Percentiles rank a stretch among this genome's conserved stretches.
These are phyloP conservation scores for Hypoxylon sp. DNA, from an alignment of 2,329 filamentous ascomycete genomes.

Conservation along the genomic window DNA sequence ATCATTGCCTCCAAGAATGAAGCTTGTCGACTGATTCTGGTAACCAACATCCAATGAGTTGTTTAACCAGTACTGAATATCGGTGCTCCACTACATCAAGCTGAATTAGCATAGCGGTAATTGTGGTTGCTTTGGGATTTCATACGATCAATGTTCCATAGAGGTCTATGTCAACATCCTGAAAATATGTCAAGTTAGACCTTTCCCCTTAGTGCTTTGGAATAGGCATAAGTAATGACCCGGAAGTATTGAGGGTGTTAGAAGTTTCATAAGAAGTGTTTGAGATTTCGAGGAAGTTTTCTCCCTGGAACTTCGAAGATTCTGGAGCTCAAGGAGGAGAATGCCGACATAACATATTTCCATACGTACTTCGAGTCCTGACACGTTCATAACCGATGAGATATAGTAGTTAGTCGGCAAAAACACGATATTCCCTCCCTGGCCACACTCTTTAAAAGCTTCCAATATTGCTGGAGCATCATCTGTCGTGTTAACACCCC, in stretches of 20 bases:
- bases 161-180: slow-evolving; percentile 57
- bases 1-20: slow-evolving; percentile 65
- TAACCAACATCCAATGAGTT: slow-evolving; percentile 64
- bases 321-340: no score
- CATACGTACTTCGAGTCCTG: slow-evolving; percentile 54
- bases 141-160: slow-evolving; percentile 53
- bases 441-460: slow-evolving; percentile 56
- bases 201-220: no score
- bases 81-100: slow-evolving; percentile 52
- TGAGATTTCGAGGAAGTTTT: no score
- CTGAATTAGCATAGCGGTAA: neutral
- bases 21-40: slow-evolving; percentile 67
- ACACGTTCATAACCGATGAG: slow-evolving; percentile 59
- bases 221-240: no score
- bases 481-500: slow-evolving; percentile 43
- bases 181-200: no score
- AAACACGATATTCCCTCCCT: slow-evolving; percentile 56
- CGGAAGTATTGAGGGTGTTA: no score
- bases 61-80: slow-evolving; percentile 63
- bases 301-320: no score
- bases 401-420: slow-evolving; percentile 58
- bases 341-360: no score
- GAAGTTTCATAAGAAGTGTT: no score
- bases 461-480: slow-evolving; percentile 56
- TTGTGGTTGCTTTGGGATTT: slow-evolving; percentile 32